phyloP scores from a whole-genome alignment of 2,329 filamentous ascomycete genomes.

The Amylocarpus encephaloides region DNA sequence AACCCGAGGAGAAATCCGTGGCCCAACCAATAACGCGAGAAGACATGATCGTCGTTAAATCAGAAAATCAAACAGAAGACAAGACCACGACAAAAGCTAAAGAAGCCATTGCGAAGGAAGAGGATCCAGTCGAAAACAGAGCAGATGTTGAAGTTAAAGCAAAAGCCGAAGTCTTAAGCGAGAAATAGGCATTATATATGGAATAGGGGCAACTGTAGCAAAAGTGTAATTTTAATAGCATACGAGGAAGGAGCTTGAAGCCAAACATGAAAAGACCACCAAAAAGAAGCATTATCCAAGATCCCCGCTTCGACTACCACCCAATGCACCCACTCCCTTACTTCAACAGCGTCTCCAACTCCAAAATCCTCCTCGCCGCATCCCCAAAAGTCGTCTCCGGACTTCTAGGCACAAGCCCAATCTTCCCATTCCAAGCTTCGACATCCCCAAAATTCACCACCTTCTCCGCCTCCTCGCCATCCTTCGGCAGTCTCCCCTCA shows the following conservation, averaged over 20 bases:
- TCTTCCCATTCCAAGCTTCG: constrained; percentile 18
- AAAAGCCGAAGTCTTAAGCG: too few species aligned
- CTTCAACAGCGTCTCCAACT: constrained; percentile 16
- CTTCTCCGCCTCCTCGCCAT: constrained; percentile 22
- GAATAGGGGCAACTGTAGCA: background rate
- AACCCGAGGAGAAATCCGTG: too few species aligned
- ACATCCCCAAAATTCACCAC: constrained; percentile 17
- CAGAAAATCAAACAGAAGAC: too few species aligned
- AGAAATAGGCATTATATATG: too few species aligned
- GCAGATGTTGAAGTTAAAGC: too few species aligned
- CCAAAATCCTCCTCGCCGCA: constrained; percentile 25
- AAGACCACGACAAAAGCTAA: too few species aligned
- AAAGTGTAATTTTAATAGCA: background rate
- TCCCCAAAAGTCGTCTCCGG: constrained; percentile 24
- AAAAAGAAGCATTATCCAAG: background rate
- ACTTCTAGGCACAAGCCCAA: constrained; percentile 17
- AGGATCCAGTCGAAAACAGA: too few species aligned
- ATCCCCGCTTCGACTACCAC: background rate
- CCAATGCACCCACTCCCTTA: background rate
- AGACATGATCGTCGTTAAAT: too few species aligned
- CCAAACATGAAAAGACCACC: background rate
- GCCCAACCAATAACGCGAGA: too few species aligned
- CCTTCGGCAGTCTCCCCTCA: constrained; percentile 24
- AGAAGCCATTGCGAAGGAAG: too few species aligned
- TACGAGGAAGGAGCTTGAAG: background rate